phyloP scores from a whole-genome alignment of 2,329 filamentous ascomycete species.

The Chrysosphaeria jannelii region DNA sequence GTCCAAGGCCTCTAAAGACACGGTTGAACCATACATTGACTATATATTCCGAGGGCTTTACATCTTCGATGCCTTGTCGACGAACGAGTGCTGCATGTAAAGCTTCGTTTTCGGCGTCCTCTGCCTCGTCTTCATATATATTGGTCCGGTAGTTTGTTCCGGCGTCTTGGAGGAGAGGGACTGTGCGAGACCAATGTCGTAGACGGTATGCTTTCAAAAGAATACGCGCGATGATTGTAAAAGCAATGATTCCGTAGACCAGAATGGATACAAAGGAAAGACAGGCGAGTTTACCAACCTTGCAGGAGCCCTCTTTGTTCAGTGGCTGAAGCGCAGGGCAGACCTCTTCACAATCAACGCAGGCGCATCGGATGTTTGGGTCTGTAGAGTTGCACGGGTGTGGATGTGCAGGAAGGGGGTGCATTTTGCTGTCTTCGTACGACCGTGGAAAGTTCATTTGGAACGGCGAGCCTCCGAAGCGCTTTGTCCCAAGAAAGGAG shows the following conservation, averaged over 20 bases:
- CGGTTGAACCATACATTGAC: constrained; percentile 61
- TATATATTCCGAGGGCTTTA: constrained; percentile 25
- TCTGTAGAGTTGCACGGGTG: constrained; percentile 81
- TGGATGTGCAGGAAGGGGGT: constrained; percentile 35
- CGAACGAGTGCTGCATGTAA: constrained; percentile 7
- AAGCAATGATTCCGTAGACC: constrained; percentile 46
- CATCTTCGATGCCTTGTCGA: neutral
- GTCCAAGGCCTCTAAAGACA: constrained; percentile 53
- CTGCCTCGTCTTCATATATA: constrained; percentile 30
- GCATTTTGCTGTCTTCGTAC: constrained; percentile 38
- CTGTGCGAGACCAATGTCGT: constrained; percentile 40
- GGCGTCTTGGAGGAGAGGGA: constrained; percentile 72
- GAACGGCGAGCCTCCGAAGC: constrained; percentile 73
- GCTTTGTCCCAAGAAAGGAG: constrained; percentile 81
- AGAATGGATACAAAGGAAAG: constrained; percentile 80
- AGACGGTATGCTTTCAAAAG: constrained; percentile 44
- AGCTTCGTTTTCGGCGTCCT: constrained; percentile 58
- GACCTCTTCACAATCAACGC: constrained; percentile 66
- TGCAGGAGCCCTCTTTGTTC: constrained; percentile 37
- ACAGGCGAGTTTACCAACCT: constrained; percentile 70
- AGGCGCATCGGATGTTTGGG: constrained; percentile 63
- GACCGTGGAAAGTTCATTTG: constrained; percentile 73
- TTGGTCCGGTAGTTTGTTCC: constrained; percentile 30
- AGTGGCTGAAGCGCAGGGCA: constrained; percentile 61
- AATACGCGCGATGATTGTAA: constrained; percentile 26